Percentiles rank a stretch among this genome's conserved stretches.
phyloP scores from a whole-genome alignment of 176 grass and related monocot genomes.

The sorghum (Sorghum bicolor) region Sorghum_bicolor_NCBIv3 NC_012871.2:6745001-6745500 shows the following conservation, averaged over 20 bases:
- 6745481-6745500: constrained; percentile 4
- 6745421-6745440: constrained; percentile 44
- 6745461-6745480: constrained; percentile 35
- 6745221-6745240: not conserved
- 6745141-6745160: not conserved
- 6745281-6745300: constrained; percentile 3
- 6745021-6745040: not conserved
- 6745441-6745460: constrained; percentile 35
- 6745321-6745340: not conserved
- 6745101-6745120: not conserved
- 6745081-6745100: not conserved
- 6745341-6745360: not conserved
- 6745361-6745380: not conserved
- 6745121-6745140: not conserved
- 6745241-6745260: not conserved
- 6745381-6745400: constrained; percentile 21
- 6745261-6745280: not conserved
- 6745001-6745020: not conserved
- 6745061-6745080: not conserved
- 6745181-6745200: not conserved
- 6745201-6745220: not conserved
- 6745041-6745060: not conserved
- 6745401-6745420: constrained; percentile 24
- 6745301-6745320: not conserved
- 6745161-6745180: not conserved